Percentiles rank a stretch among this genome's conserved stretches.
phyloP scores from a whole-genome alignment of 202 grass and related monocot species.

The Thinopyrum obtusiflorum region DNA sequence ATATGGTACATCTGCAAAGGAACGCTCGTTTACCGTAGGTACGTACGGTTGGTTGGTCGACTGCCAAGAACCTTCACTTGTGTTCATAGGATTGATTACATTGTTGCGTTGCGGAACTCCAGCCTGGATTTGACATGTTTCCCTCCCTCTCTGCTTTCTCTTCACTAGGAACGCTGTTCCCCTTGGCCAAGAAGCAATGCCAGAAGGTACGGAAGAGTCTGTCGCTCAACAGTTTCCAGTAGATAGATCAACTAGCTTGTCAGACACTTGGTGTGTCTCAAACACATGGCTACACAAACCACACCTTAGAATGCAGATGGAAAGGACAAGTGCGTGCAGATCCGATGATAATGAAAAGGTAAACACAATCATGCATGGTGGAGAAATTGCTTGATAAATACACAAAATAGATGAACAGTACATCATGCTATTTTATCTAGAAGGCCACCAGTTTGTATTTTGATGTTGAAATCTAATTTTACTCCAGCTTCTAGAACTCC shows the following conservation, averaged over 20 bases:
- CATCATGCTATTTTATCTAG: neutral
- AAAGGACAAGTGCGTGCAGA: slow-evolving; percentile 18
- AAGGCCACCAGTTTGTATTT: neutral
- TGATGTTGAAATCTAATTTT: slow-evolving; percentile 11
- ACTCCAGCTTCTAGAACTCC: neutral
- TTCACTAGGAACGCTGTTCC: slow-evolving; percentile 23
- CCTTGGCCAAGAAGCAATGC: too few relatives aligned
- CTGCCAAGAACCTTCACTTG: neutral
- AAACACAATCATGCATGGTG: neutral
- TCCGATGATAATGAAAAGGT: slow-evolving; percentile 14
- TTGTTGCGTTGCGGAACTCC: neutral
- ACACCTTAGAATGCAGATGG: neutral
- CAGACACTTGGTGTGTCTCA: slow-evolving; percentile 43
- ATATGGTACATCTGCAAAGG: slow-evolving; percentile 64
- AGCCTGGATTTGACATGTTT: too few relatives aligned
- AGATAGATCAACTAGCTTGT: slow-evolving; percentile 28
- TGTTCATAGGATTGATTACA: too few relatives aligned
- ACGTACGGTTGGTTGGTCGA: slow-evolving; percentile 16
- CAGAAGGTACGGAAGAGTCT: neutral
- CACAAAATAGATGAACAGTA: neutral
- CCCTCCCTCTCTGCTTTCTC: slow-evolving; percentile 1
- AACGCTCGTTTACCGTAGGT: slow-evolving; percentile 44
- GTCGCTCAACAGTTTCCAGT: neutral
- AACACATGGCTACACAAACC: slow-evolving; percentile 39
- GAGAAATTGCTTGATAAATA: neutral